Percentiles rank a stretch among this genome's conserved stretches.
Evolutionary conservation across 116 monocot genomes (phyloP).

Genomic region (Dioscorea cayenensis): DNA sequence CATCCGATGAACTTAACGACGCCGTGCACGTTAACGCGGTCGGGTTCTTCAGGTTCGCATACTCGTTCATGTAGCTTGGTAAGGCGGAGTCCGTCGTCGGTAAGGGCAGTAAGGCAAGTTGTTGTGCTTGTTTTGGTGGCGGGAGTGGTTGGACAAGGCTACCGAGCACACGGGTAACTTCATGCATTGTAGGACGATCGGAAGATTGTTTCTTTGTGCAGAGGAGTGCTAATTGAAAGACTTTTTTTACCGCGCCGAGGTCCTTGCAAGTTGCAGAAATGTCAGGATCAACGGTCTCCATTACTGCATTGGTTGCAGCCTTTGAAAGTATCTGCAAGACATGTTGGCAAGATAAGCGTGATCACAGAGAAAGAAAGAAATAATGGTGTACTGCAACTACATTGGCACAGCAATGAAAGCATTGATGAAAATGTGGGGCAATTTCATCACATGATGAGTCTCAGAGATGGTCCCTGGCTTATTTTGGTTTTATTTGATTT

Average conservation of each 20-base stretch:
- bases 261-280: conserved; percentile 64
- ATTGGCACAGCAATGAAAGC: no score
- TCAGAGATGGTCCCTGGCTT: neutral
- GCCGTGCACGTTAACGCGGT: conserved; percentile 34
- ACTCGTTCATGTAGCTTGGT: conserved; percentile 60
- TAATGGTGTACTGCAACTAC: no score
- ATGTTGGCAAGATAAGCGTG: neutral
- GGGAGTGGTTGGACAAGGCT: conserved; percentile 38
- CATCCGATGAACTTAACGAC: conserved; percentile 74
- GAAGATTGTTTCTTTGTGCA: conserved; percentile 83
- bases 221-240: conserved; percentile 83
- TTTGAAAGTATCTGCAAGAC: conserved; percentile 64
- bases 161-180: conserved; percentile 65
- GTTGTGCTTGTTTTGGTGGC: conserved; percentile 16
- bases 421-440: neutral
- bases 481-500: no score
- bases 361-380: neutral
- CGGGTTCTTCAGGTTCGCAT: conserved; percentile 47
- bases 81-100: neutral
- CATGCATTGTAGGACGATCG: conserved; percentile 89
- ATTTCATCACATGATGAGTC: neutral
- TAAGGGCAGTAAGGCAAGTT: neutral
- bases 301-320: conserved; percentile 61
- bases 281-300: conserved; percentile 77
- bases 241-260: conserved; percentile 56